A percentile compares a stretch with the other conserved stretches of the same genome.
These are phyloP conservation scores for Trichosporon sp. DNA, from an alignment of 1,284 basidiomycete genomes.

Conservation along the genomic window DNA sequence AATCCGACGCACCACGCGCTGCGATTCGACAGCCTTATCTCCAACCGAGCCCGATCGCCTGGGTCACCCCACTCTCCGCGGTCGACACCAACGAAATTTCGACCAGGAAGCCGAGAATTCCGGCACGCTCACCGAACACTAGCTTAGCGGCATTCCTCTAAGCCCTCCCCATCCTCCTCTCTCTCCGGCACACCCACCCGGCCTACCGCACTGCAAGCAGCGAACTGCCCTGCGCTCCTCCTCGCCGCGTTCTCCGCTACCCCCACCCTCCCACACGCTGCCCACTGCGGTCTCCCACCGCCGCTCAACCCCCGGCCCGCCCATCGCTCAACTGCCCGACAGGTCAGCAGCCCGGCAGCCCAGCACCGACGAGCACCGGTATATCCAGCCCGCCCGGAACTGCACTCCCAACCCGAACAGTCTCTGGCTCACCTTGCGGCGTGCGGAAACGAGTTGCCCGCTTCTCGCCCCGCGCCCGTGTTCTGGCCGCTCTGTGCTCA, in stretches of 20 bases:
- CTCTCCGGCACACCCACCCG: too few species aligned
- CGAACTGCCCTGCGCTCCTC: too few species aligned
- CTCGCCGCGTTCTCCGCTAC: too few species aligned
- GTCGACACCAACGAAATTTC: not conserved
- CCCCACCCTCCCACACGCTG: not conserved
- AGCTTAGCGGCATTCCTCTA: not conserved
- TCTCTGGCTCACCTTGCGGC: not conserved
- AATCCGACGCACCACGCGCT: not conserved
- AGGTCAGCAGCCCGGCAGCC: not conserved
- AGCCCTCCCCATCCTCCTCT: not conserved
- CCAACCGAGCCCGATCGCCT: not conserved
- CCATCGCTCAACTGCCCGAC: not conserved
- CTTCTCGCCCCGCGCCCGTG: too few species aligned
- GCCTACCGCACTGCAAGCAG: too few species aligned
- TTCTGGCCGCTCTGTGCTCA: not conserved
- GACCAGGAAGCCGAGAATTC: not conserved
- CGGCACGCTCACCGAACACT: not conserved
- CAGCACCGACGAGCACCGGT: not conserved
- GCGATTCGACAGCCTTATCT: not conserved
- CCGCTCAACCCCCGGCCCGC: too few species aligned
- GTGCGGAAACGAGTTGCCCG: not conserved
- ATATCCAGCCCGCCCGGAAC: too few species aligned
- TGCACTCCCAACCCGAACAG: not conserved
- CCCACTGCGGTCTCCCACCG: not conserved
- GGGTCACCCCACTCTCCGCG: not conserved